Percentiles rank a stretch among this genome's conserved stretches.
Evolutionary conservation across 305 asterid genomes (phyloP).

Genomic region (Salvia sclarea): DNA sequence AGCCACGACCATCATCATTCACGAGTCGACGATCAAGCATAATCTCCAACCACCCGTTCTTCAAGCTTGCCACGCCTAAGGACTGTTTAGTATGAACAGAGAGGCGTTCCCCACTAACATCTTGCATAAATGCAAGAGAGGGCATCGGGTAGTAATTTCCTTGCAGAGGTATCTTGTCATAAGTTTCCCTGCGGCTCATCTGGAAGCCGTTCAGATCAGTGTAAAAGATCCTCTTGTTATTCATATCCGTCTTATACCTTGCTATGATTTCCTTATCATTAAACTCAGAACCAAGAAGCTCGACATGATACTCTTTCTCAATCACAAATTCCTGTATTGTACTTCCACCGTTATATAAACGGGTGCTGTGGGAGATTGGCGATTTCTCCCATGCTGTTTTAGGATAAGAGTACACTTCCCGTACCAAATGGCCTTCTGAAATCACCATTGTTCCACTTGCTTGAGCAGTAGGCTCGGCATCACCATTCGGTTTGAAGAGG

Average conservation of each 20-base stretch:
- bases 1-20: slow-evolving; percentile 93
- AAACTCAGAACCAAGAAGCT: slow-evolving; percentile 68
- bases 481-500: slow-evolving; percentile 83
- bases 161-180: slow-evolving; percentile 89
- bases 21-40: slow-evolving; percentile 89
- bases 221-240: slow-evolving; percentile 70
- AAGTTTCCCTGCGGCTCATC: slow-evolving; percentile 90
- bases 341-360: slow-evolving; percentile 55
- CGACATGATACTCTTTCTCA: slow-evolving; percentile 96
- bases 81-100: slow-evolving; percentile 89
- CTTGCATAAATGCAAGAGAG: slow-evolving; percentile 85
- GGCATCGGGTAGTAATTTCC: slow-evolving; percentile 99
- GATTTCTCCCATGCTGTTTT: slow-evolving; percentile 63
- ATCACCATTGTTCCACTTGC: slow-evolving; percentile 68
- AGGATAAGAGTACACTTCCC: slow-evolving; percentile 76
- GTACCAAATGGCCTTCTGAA: slow-evolving; percentile 80
- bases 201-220: slow-evolving; percentile 95
- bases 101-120: slow-evolving; percentile 65
- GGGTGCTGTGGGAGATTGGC: slow-evolving; percentile 90
- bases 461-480: slow-evolving; percentile 59
- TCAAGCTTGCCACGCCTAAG: slow-evolving; percentile 82
- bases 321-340: slow-evolving; percentile 71
- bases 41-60: slow-evolving; percentile 84
- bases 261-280: slow-evolving; percentile 70
- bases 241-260: slow-evolving; percentile 71